phyloP scores from a whole-genome alignment of 371 early-diverging fungal species.

The Syncephalastrum sp. region DNA sequence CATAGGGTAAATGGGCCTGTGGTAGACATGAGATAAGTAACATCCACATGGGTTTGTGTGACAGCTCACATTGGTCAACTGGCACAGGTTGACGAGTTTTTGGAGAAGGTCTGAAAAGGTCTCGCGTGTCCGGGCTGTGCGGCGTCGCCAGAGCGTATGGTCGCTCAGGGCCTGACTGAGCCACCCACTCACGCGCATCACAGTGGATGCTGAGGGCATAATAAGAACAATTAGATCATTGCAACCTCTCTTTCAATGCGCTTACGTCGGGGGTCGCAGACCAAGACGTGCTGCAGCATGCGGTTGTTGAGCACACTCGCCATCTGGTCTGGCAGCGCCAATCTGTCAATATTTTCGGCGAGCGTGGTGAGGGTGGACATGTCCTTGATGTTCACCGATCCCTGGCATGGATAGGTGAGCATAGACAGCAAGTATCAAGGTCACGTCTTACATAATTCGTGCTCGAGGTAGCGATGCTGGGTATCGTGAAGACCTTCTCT shows the following conservation, averaged over 20 bases:
- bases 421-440: neutral
- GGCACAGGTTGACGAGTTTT: conserved; percentile 35
- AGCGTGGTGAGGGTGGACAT: conserved; percentile 20
- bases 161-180: conserved; percentile 45
- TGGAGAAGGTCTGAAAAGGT: conserved; percentile 35
- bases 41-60: neutral
- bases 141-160: conserved; percentile 31
- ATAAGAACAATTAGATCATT: neutral
- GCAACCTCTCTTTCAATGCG: neutral
- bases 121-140: conserved; percentile 21
- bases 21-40: neutral
- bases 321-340: conserved; percentile 48
- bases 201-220: conserved; percentile 18
- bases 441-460: neutral
- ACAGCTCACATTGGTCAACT: conserved; percentile 40
- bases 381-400: conserved; percentile 13
- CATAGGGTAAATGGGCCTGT: conserved; percentile 48
- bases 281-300: conserved; percentile 46
- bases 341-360: conserved; percentile 36
- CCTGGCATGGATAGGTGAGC: conserved; percentile 4
- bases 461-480: conserved; percentile 7
- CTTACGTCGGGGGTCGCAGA: conserved; percentile 33
- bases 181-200: conserved; percentile 48
- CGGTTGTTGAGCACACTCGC: conserved; percentile 44
- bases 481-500: neutral